phyloP scores from a whole-genome alignment of 371 early-diverging fungal genomes.

The Homolaphlyctis polyrhiza region DNA sequence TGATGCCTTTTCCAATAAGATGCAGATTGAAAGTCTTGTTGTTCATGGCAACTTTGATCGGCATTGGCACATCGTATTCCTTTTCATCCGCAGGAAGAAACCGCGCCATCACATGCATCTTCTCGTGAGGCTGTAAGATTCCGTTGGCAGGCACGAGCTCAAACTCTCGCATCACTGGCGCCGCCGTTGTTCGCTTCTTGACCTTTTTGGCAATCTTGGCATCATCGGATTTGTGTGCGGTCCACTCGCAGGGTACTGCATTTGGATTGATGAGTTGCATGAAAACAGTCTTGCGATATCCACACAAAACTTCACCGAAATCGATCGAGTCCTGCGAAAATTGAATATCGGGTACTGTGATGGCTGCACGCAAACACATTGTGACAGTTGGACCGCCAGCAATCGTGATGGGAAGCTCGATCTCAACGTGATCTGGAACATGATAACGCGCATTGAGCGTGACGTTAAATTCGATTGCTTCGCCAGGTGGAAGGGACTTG shows the following conservation, averaged over 20 bases:
- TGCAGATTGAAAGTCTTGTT: slow-evolving; percentile 25
- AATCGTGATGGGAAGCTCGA: slow-evolving; percentile 33
- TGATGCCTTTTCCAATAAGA: slow-evolving; percentile 31
- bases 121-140: slow-evolving; percentile 37
- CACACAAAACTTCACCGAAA: slow-evolving; percentile 48
- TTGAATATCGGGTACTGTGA: slow-evolving; percentile 41
- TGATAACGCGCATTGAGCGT: slow-evolving; percentile 34
- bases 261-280: slow-evolving; percentile 37
- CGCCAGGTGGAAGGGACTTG: slow-evolving; percentile 32
- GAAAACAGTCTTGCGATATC: slow-evolving; percentile 35
- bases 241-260: slow-evolving; percentile 44
- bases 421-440: slow-evolving; percentile 8
- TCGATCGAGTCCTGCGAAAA: slow-evolving; percentile 34
- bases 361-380: slow-evolving; percentile 30
- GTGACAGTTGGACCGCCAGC: slow-evolving; percentile 38
- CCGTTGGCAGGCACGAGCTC: slow-evolving; percentile 36
- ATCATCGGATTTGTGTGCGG: slow-evolving; percentile 2
- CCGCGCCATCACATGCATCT: slow-evolving; percentile 20
- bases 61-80: slow-evolving; percentile 27
- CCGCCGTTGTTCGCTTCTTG: slow-evolving; percentile 15
- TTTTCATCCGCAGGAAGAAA: slow-evolving; percentile 41
- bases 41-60: slow-evolving; percentile 39
- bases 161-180: slow-evolving; percentile 20
- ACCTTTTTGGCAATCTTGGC: slow-evolving; percentile 6
- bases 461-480: slow-evolving; percentile 33